These are phyloP conservation scores for Clavispora vitiphila DNA, from an alignment of 805 yeast genomes.

Conservation along the genomic window DNA sequence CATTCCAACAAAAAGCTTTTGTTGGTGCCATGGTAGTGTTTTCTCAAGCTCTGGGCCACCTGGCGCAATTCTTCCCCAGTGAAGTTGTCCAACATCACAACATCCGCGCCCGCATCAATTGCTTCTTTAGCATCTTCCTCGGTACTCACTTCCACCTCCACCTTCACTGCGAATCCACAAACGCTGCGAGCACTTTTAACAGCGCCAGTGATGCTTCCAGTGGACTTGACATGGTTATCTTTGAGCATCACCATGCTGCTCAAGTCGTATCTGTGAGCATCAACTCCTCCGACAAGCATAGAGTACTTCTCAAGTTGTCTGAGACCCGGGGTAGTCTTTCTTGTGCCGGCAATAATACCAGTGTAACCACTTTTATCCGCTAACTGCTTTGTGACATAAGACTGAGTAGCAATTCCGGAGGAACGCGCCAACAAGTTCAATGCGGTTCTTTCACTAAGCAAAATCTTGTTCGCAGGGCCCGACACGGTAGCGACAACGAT, in stretches of 20 bases:
- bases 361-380: conserved; percentile 67
- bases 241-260: conserved; percentile 95
- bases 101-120: conserved; percentile 91
- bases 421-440: conserved; percentile 76
- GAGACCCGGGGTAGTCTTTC: conserved; percentile 96
- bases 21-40: conserved; percentile 43
- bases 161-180: conserved; percentile 84
- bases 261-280: conserved; percentile 85
- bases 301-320: conserved; percentile 86
- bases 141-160: conserved; percentile 87
- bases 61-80: conserved; percentile 54
- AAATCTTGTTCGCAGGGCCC: conserved; percentile 76
- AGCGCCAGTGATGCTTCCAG: conserved; percentile 87
- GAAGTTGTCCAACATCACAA: conserved; percentile 91
- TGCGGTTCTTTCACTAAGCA: conserved; percentile 83
- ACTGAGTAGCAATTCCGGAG: conserved; percentile 83
- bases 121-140: conserved; percentile 90
- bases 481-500: conserved; percentile 69
- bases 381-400: conserved; percentile 47
- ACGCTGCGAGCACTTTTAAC: conserved; percentile 70
- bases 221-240: conserved; percentile 89
- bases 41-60: conserved; percentile 62
- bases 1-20: conserved; percentile 73
- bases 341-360: conserved; percentile 91
- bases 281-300: conserved; percentile 94